Evolutionary conservation across 78 protist species (phyloP), one percentile per base, ranked within the genome.

Genomic region (Capsaspora owczarzaki): DNA sequence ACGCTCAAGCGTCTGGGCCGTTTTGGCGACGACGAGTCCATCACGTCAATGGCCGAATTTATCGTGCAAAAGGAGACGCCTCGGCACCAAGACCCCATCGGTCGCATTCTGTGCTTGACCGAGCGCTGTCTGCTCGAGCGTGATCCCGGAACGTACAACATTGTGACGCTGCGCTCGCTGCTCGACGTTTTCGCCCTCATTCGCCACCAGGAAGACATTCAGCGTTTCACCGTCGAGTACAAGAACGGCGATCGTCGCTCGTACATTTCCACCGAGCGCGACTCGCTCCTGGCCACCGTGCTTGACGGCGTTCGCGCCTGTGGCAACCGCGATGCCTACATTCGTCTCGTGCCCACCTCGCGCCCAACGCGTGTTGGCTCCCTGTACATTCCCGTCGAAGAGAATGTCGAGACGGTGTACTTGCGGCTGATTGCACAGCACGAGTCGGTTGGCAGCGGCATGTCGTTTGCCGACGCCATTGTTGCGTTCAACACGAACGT

Each of bases 101-200:
- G 33, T 6, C 71, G 87, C 22, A 0, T 63, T 0, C 37, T 82
- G 12, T 86, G 85, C 72, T 20, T 80, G 25, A 61, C 83, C 4
- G 89, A 80, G 70, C 1, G 0, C 19, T 68, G 80, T 35, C 35
- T 82, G 14, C 72, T 81, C 8, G 89, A 86, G 80, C 84, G 89
- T 2, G 89, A 86, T n/a, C 89, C 89, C 25, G 78, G 72, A n/a
- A 47, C 85, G 5, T 86, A 86, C 80, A 56, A 4, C 51, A 14
- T 76, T 27, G 89, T 86, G 72, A 74, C 76, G 5, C 51, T 25
- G 43, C 46, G 77, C 19, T 47, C 41, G 14, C 60, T 80, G 29
- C 4, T 2, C 10, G 80, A 53, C 37, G 37, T 86, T 25, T 76
- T 43, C 40, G 82, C 86, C 19, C 20, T 86, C 2, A 68, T 86